phyloP scores from a whole-genome alignment of 1,284 basidiomycete species.

The Sporisorium exsertum region DNA sequence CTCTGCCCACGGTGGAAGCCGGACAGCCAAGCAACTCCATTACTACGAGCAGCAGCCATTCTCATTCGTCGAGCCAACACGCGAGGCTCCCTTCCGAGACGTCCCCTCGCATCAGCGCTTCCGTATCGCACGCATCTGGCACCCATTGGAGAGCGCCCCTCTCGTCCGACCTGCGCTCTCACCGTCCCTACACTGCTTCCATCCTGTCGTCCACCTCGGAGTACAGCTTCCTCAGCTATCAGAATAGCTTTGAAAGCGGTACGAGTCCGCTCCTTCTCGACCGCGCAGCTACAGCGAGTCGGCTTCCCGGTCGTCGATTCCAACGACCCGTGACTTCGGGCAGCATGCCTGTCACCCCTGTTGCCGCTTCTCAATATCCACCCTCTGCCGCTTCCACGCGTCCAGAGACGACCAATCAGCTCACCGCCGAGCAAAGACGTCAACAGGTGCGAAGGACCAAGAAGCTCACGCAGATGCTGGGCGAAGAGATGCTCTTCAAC shows the following conservation, averaged over 20 bases:
- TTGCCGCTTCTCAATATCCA: background rate
- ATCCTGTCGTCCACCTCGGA: slow-evolving; percentile 36
- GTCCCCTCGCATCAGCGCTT: slow-evolving; percentile 13
- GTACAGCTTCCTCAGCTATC: slow-evolving; percentile 35
- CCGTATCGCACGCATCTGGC: slow-evolving; percentile 9
- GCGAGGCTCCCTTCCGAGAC: slow-evolving; percentile 3
- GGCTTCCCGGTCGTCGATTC: background rate
- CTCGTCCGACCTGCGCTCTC: slow-evolving; percentile 17
- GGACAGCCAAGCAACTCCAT: background rate
- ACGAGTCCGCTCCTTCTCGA: slow-evolving; percentile 34
- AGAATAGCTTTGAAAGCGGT: slow-evolving; percentile 46
- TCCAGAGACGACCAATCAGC: slow-evolving; percentile 43
- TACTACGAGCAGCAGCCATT: slow-evolving; percentile 10
- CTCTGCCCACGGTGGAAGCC: slow-evolving; percentile 8
- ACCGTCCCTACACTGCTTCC: slow-evolving; percentile 43
- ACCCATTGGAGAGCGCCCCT: slow-evolving; percentile 9
- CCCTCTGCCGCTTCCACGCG: background rate
- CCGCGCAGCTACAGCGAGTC: slow-evolving; percentile 3
- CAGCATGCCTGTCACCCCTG: slow-evolving; percentile 9
- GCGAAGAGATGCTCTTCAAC: slow-evolving; percentile 48
- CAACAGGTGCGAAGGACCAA: slow-evolving; percentile 50
- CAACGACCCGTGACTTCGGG: slow-evolving; percentile 20
- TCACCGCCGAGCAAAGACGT: slow-evolving; percentile 42
- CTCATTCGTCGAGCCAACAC: slow-evolving; percentile 8
- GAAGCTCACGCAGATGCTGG: slow-evolving; percentile 57